A percentile compares a stretch with the other conserved stretches of the same genome.
Conservation (phyloP, 306 rosid species). For the Quercus alba region DNA sequence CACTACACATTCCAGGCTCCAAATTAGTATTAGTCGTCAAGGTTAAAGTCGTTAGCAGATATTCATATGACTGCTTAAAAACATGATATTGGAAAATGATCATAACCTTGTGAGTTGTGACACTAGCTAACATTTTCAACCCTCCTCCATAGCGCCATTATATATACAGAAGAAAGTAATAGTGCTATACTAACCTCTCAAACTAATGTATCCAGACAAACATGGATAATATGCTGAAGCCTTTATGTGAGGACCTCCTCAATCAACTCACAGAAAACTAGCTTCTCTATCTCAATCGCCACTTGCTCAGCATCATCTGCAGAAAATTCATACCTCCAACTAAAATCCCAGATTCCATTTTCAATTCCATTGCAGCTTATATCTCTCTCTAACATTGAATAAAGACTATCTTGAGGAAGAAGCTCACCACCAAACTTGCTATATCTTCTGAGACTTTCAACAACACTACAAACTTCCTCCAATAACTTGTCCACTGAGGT, state of each 20-base stretch:
- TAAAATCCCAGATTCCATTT: constrained; percentile 71
- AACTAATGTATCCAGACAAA: constrained; percentile 16
- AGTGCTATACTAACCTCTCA: constrained; percentile 16
- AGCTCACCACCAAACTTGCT: constrained; percentile 32
- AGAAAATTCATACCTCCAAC: constrained; percentile 72
- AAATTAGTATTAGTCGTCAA: not conserved
- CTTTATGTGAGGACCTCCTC: constrained; percentile 64
- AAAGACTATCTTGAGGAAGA: constrained; percentile 37
- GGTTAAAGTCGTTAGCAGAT: not conserved
- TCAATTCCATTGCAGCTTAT: constrained; percentile 51
- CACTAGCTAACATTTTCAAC: constrained; percentile 18
- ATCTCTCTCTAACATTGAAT: constrained; percentile 66
- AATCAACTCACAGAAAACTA: constrained; percentile 57
- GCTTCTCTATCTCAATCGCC: constrained; percentile 53
- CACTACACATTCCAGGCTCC: not conserved
- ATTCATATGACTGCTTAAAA: not conserved
- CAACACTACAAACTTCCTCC: constrained; percentile 46
- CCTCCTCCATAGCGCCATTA: constrained; percentile 11
- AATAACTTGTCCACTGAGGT: constrained; percentile 50
- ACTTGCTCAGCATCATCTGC: constrained; percentile 68
- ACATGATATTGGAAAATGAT: not conserved
- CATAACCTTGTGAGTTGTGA: constrained; percentile 15
- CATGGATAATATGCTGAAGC: constrained; percentile 13
- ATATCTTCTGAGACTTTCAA: constrained; percentile 43
- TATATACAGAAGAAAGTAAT: not conserved